Conservation (phyloP, 306 rosid genomes). For the Lupinus albus region DNA sequence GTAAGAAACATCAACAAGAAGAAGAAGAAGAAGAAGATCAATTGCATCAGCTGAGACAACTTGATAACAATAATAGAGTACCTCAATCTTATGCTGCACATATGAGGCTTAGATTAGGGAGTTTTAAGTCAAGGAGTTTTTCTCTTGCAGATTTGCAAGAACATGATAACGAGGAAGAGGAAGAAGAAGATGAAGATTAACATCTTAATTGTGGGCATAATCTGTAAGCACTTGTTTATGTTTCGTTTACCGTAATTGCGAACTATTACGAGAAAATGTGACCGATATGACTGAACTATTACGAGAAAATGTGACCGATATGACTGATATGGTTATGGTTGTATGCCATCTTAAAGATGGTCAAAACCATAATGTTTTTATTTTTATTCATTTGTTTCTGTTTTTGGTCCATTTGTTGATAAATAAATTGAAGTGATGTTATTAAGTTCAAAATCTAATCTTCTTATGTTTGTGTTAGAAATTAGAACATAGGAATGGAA, state of each 20-base stretch:
- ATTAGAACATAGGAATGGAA: neutral
- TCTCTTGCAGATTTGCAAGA: constrained; percentile 79
- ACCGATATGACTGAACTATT: no score
- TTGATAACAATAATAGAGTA: constrained; percentile 8
- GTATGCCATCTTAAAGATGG: no score
- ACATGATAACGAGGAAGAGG: constrained; percentile 44
- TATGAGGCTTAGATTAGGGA: constrained; percentile 46
- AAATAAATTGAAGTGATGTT: neutral
- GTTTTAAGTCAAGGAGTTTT: constrained; percentile 63
- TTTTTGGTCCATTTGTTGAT: neutral
- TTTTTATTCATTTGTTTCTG: no score
- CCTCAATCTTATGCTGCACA: constrained; percentile 37
- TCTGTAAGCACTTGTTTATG: no score
- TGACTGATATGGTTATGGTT: no score
- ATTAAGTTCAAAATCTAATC: no score
- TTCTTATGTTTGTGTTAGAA: no score
- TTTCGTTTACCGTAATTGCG: no score
- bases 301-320: no score
- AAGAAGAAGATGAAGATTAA: constrained; percentile 3
- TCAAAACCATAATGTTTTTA: no score
- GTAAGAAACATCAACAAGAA: constrained; percentile 41
- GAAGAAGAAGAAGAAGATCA: constrained; percentile 47
- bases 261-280: no score
- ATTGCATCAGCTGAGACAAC: neutral
- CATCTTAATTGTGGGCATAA: neutral